phyloP scores from a whole-genome alignment of 208 protist species.

The Crithidia mellificae region DNA sequence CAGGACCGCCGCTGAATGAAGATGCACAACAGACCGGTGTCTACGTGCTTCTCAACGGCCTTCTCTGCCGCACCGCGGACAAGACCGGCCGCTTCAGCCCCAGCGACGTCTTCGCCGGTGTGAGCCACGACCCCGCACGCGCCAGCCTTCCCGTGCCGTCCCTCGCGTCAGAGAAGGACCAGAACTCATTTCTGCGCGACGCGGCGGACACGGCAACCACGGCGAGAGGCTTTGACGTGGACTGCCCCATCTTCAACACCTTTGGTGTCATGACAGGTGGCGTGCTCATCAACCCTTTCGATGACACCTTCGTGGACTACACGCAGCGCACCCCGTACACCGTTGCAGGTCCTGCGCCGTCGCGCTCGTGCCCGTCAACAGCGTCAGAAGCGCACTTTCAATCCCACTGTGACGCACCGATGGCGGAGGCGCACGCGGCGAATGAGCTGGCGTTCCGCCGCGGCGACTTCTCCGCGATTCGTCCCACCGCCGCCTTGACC shows the following conservation, averaged over 20 bases:
- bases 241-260: conserved; percentile 62
- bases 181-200: not conserved
- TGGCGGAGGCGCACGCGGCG: not conserved
- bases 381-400: not conserved
- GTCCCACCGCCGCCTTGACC: conserved; percentile 18
- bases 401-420: not conserved
- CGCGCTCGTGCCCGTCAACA: not conserved
- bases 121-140: conserved; percentile 20
- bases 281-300: conserved; percentile 52
- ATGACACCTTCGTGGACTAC: conserved; percentile 51
- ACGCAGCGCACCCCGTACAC: conserved; percentile 36
- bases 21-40: conserved; percentile 12
- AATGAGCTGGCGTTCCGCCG: conserved; percentile 26
- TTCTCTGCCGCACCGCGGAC: conserved; percentile 66
- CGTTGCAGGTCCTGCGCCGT: conserved; percentile 14
- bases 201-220: not conserved
- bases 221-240: conserved; percentile 16
- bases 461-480: conserved; percentile 11
- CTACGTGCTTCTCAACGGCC: conserved; percentile 72
- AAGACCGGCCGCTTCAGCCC: conserved; percentile 57
- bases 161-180: not conserved
- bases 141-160: conserved; percentile 5
- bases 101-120: conserved; percentile 62
- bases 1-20: not conserved
- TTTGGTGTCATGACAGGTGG: conserved; percentile 69